Percentiles rank a stretch among this genome's conserved stretches.
Conservation (phyloP, 2,329 filamentous ascomycete species). For the Fusarium penzigii region DNA sequence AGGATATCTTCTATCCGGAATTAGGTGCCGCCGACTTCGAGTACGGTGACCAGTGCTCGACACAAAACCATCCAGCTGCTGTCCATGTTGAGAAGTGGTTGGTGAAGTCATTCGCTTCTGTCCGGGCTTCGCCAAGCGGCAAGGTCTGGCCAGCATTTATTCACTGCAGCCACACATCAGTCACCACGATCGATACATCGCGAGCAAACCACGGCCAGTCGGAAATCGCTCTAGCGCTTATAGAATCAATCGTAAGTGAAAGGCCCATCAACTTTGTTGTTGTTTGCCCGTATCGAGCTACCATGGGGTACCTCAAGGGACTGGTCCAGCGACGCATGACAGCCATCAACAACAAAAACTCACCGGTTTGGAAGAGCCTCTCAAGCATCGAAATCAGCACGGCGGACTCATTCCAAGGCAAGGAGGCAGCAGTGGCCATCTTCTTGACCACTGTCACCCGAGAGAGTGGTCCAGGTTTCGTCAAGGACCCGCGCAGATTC, state of each 20-base stretch:
- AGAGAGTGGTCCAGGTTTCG: slow-evolving; percentile 3
- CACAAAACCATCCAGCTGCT: neutral
- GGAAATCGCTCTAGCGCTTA: slow-evolving; percentile 1
- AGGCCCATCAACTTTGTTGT: neutral
- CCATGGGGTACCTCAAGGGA: neutral
- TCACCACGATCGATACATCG: neutral
- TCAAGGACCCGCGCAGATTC: slow-evolving; percentile 5
- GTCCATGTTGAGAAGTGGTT: neutral
- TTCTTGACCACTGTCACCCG: slow-evolving; percentile 5
- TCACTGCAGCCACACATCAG: neutral
- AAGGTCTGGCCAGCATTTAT: neutral
- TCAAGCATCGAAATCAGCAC: neutral
- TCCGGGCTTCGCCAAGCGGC: neutral
- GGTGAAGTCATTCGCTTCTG: neutral
- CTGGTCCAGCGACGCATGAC: neutral
- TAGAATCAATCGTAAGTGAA: neutral
- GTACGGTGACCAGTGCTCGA: neutral
- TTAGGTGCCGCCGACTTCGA: neutral
- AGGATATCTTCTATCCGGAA: neutral
- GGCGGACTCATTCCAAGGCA: slow-evolving; percentile 8
- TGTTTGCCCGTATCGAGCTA: neutral
- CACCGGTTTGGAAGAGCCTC: neutral
- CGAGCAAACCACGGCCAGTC: neutral
- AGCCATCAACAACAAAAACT: neutral
- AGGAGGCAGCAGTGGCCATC: slow-evolving; percentile 1